These are phyloP conservation scores for Fusarium sp. DNA, from an alignment of 2,329 filamentous ascomycete species.

Conservation along the genomic window DNA sequence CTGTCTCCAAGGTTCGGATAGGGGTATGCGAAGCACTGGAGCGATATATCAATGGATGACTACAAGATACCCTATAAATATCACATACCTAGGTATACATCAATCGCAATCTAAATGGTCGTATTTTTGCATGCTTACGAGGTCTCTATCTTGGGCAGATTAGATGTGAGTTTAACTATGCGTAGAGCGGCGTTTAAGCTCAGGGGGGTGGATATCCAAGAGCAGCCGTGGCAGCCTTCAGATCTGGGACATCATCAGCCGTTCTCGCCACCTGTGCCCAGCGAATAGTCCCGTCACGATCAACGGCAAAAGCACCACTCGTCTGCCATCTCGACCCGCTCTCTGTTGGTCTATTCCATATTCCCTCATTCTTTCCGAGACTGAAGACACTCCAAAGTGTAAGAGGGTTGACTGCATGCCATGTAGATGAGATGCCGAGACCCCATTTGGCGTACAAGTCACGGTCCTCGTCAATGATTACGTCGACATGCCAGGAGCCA, in stretches of 20 bases:
- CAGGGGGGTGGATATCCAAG: constrained; percentile 40
- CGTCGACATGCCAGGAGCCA: constrained; percentile 68
- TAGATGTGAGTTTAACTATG: too few species aligned
- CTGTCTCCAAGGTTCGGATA: neutral
- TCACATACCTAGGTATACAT: neutral
- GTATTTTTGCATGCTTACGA: neutral
- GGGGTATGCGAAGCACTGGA: neutral
- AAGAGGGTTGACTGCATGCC: constrained; percentile 72
- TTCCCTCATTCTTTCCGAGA: constrained; percentile 72
- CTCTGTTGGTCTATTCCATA: constrained; percentile 75
- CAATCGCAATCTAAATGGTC: neutral
- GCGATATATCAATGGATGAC: constrained; percentile 19
- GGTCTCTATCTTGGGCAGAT: too few species aligned
- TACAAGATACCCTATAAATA: constrained; percentile 44
- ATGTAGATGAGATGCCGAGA: constrained; percentile 70
- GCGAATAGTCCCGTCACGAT: constrained; percentile 49
- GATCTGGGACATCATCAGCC: constrained; percentile 52
- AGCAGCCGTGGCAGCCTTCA: constrained; percentile 48
- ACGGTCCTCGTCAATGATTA: constrained; percentile 72
- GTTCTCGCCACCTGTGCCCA: constrained; percentile 51
- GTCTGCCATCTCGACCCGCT: constrained; percentile 78
- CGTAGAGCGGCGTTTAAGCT: constrained; percentile 6
- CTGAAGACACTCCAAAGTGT: constrained; percentile 69
- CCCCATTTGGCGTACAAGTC: constrained; percentile 76
- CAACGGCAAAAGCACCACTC: constrained; percentile 71